These are phyloP conservation scores for Coemansia sp. DNA, from an alignment of 192 early-diverging fungal species.

Conservation along the genomic window DNA sequence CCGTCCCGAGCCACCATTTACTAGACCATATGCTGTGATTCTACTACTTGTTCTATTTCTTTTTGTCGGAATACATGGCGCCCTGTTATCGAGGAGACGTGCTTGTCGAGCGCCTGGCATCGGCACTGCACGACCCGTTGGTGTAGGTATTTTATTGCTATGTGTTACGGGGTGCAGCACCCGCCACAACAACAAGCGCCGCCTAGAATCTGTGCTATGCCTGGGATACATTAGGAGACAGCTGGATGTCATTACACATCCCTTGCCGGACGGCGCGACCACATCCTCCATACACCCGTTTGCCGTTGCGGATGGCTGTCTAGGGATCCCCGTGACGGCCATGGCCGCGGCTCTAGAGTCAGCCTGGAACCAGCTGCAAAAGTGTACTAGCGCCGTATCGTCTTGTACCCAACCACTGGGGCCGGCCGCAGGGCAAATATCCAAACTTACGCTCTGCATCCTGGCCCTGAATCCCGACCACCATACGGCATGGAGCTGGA, in stretches of 20 bases:
- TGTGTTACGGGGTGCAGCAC: no score
- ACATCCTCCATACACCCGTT: conserved; percentile 9
- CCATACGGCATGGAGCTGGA: conserved; percentile 44
- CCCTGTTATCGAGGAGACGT: not conserved
- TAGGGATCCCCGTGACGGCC: conserved; percentile 17
- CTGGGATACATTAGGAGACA: conserved; percentile 3
- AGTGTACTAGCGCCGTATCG: not conserved
- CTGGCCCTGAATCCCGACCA: conserved; percentile 33
- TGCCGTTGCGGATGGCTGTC: conserved; percentile 11
- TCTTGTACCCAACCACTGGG: not conserved
- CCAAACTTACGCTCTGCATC: conserved; percentile 20
- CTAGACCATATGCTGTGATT: no score
- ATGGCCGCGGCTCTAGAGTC: conserved; percentile 10
- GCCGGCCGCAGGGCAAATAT: conserved; percentile 1
- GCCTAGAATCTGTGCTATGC: not conserved
- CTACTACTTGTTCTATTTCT: no score
- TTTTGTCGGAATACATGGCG: not conserved
- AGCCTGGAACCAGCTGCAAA: conserved; percentile 8
- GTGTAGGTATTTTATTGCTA: no score
- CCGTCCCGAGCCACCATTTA: no score
- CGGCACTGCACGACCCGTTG: conserved; percentile 7
- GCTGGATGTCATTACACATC: conserved; percentile 10
- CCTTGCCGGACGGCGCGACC: not conserved
- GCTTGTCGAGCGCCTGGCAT: conserved; percentile 14
- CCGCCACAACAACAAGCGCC: not conserved